Evolutionary conservation across 2,329 filamentous ascomycete genomes (phyloP), one percentile per base, ranked within the genome.

Genomic region (Aspergillus tanneri): DNA sequence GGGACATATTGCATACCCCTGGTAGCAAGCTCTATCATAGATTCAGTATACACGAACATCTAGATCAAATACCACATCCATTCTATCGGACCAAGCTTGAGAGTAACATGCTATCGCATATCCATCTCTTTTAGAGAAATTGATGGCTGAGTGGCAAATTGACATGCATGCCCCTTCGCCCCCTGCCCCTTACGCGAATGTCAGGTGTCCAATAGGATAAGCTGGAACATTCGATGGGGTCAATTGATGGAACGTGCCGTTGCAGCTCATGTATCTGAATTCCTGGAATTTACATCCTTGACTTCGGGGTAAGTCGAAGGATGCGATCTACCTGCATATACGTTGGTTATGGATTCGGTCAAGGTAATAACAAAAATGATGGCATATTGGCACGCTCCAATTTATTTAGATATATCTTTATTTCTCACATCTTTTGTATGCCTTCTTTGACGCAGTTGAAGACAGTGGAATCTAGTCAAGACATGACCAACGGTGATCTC

Each of bases 261-360:
- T 27, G 39, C 30, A 36, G 36, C 18, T 49, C 24, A 43, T 49
- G 42, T 21, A 24, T 18, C 10, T 43, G 43, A 30, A 28, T 46
- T 49, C 42, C 50, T 42, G 46, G 46, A 49, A 46, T 30, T 43
- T 16, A 39, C 34, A 27, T 42, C 27, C 27, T 14, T 34, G 38
- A n/a, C 25, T 45, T 44, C 32, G 22, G 39, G 35, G 39, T 21
- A 35, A 28, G 22, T 36, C 30, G 21, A 32, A 18, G 32, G 46
- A 32, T 42, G 43, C 19, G 34, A 24, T 21, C 44, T n/a, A n/a
- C n/a, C 24, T 47, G 46, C 46, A 40, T 40, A 34, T 25, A 28
- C 19, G 25, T n/a, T n/a, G n/a, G n/a, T n/a, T n/a, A n/a, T n/a
- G n/a, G n/a, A n/a, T n/a, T n/a, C n/a, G n/a, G n/a, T n/a, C n/a